These are phyloP conservation scores for Penicillium cosmopolitanum DNA, from an alignment of 495 filamentous ascomycete species.

Conservation along the genomic window DNA sequence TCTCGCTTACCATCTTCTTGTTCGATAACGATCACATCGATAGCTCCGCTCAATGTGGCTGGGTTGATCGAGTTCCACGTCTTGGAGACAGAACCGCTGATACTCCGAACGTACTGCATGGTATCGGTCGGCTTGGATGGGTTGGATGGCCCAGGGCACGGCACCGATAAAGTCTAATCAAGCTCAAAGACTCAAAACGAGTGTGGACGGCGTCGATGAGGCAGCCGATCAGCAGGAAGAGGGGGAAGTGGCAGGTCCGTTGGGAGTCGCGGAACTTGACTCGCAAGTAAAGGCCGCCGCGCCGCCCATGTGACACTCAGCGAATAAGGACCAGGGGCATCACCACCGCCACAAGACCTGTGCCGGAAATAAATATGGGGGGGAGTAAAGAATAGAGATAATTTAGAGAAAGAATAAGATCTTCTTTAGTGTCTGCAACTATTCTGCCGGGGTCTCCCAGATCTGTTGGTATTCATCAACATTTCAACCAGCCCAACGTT, in stretches of 20 bases:
- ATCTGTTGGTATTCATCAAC: slow-evolving; percentile 25
- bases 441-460: slow-evolving; percentile 10
- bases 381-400: slow-evolving; percentile 5
- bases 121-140: slow-evolving; percentile 30
- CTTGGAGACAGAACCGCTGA: slow-evolving; percentile 94
- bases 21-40: slow-evolving; percentile 98
- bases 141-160: slow-evolving; percentile 24
- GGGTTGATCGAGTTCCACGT: slow-evolving; percentile 99
- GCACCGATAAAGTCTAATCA: slow-evolving; percentile 11
- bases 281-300: slow-evolving; percentile 36
- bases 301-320: slow-evolving; percentile 50
- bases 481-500: slow-evolving; percentile 28
- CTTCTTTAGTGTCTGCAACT: neutral
- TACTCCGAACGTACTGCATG: slow-evolving; percentile 98
- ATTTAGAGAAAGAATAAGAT: slow-evolving; percentile 8
- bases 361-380: slow-evolving; percentile 13
- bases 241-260: slow-evolving; percentile 21
- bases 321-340: slow-evolving; percentile 30
- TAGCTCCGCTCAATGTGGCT: slow-evolving; percentile 93
- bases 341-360: slow-evolving; percentile 14
- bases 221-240: slow-evolving; percentile 15
- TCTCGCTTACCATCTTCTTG: slow-evolving; percentile 78
- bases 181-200: slow-evolving; percentile 8
- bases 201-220: neutral
- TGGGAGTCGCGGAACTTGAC: slow-evolving; percentile 29